Base-by-base conservation (phyloP, 2,329 filamentous ascomycete genomes). In the Alternaria gansuensis region DNA sequence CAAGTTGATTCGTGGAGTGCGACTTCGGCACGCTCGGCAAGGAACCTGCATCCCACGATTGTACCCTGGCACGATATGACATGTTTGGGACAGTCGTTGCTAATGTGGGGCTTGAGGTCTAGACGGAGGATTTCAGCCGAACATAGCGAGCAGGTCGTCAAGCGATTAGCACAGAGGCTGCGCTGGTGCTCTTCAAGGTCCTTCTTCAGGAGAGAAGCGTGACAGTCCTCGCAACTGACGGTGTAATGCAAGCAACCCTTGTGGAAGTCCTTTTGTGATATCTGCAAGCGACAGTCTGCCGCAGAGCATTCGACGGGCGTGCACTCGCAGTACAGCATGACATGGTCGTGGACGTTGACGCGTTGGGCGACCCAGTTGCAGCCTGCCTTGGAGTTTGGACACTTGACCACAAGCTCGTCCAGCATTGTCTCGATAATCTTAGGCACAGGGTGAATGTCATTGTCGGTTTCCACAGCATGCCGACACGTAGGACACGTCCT, bases 371-470 rank as follows among this genome's bases (percentile, higher is more conserved):
- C 73, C 64, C 83, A 81, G 39, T 74, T 69, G 74, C 87, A 89
- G 5, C 86, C 87, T 10, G 82, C 79, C 23, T 74, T 73, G n/a
- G 70, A 74, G 59, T 84, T 85, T 0, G 86, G 86, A 69, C 87
- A 89, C 59, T 81, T 83, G 55, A 88, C 86, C 17, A 82, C 72
- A 37, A 89, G 80, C 60, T 88, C 87, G 65, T 87, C 84, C 59
- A 87, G 82, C 80, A 89, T 87, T 58, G 85, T 86, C 67, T 82
- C 79, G 60, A 89, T 70, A 37, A 88, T 80, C 68, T 83, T 83
- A 53, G 84, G 85, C 31, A 85, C 83, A 1, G 72, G 68, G 17
- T 71, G 63, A 8, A 70, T 57, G 40, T 74, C 70, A 41, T 61
- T 62, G 33, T 72, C 60, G 46, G 64, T 45, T 28, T 79, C 75